These are phyloP conservation scores for Multifurca ochricompacta DNA, from an alignment of 768 basidiomycete species.

Conservation along the genomic window DNA sequence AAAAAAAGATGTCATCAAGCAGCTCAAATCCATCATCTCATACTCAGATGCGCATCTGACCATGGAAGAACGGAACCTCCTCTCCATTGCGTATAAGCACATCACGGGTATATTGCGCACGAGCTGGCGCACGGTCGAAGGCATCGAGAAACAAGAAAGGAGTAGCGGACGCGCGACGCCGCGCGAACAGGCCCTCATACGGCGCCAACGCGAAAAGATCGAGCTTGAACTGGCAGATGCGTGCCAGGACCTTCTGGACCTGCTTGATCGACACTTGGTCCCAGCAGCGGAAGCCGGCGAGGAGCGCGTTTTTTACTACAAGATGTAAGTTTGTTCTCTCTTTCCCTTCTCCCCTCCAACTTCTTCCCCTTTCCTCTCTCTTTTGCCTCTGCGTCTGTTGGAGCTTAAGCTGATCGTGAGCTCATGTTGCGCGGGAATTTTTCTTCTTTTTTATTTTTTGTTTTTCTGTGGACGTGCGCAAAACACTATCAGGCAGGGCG, in stretches of 20 bases:
- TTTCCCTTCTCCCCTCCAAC: too few relatives aligned
- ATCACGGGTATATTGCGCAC: constrained; percentile 75
- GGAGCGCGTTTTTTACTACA: constrained; percentile 83
- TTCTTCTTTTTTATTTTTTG: not conserved
- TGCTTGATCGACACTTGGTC: constrained; percentile 53
- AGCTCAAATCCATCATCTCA: constrained; percentile 69
- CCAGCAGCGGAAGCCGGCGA: constrained; percentile 65
- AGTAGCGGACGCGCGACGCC: constrained; percentile 37
- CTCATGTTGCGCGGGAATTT: too few relatives aligned
- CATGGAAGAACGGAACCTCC: constrained; percentile 80
- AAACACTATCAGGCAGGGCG: constrained; percentile 84
- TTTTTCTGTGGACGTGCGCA: too few relatives aligned
- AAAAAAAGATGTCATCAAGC: constrained; percentile 64
- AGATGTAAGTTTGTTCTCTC: constrained; percentile 53
- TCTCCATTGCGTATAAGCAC: constrained; percentile 89
- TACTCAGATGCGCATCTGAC: constrained; percentile 61
- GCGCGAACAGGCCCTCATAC: constrained; percentile 59
- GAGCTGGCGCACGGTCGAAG: constrained; percentile 78
- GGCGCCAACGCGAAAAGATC: constrained; percentile 64
- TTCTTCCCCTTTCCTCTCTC: too few relatives aligned
- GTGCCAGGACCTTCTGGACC: constrained; percentile 70
- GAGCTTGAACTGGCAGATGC: constrained; percentile 68
- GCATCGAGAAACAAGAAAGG: constrained; percentile 58
- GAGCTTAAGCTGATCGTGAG: too few relatives aligned
- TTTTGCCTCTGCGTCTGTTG: too few relatives aligned